Base-by-base conservation (phyloP, 495 filamentous ascomycete genomes). In the Aspergillus baeticus region DNA sequence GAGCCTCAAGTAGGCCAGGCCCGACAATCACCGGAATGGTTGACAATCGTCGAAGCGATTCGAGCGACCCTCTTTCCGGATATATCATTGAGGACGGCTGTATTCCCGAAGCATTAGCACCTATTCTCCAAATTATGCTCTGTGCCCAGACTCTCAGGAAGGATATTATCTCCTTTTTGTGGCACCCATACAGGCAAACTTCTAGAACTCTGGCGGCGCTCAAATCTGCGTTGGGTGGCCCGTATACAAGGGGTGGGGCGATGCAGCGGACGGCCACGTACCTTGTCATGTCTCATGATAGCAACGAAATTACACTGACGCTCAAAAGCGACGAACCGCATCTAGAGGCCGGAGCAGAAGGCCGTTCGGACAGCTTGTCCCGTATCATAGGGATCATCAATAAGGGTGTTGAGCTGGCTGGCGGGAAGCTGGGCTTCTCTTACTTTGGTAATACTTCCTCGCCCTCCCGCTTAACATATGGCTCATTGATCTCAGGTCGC, bases 271-370 rank as follows among this genome's bases (percentile, higher is more conserved):
- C 84, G 0, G 81, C 87, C 60, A 75, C 83, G 6, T 88, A 87
- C 67, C 71, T 88, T n/a, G 78, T 87, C 54, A 88, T 90, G 86
- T 84, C 79, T 6, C 85, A 89, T 58, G 86, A 87, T 58, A 83
- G 78, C 45, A 86, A 87, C 65, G 80, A 88, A 69, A 80, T 81
- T 3, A 77, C 78, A 8, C 58, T 89, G 43, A 79, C 78, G 3
- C 61, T 89, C 17, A 70, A 85, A 60, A 69, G 83, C 43, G 82
- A 86, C 35, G 21, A 42, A 10, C 10, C 58, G 20, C 36, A 10
- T 26, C 14, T 62, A 6, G 47, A 57, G 29, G 60, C 44, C 2
- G 41, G 42, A 15, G 43, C n/a, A 13, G 34, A 48, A 22, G 58
- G 61, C 18, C 51, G 51, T 6, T 58, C 46, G 6, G 44, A 41